These are phyloP conservation scores for Candida quercuum DNA, from an alignment of 805 yeast species.

Conservation along the genomic window DNA sequence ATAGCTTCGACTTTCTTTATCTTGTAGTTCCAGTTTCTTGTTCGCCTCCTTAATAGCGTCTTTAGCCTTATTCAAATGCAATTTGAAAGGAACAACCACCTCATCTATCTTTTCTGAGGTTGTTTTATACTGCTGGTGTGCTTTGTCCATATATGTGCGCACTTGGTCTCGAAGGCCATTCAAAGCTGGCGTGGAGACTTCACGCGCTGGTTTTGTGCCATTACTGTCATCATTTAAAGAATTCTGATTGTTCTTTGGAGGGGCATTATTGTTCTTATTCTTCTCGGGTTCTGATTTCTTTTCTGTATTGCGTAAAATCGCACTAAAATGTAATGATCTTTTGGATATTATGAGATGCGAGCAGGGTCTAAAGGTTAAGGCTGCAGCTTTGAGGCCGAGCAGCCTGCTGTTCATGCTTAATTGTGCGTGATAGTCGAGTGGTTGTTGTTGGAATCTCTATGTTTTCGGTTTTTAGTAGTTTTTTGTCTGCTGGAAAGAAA, in stretches of 20 bases:
- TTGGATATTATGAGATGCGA: too few species aligned
- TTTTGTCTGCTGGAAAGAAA: too few species aligned
- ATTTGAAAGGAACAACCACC: slow-evolving; percentile 12
- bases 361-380: too few species aligned
- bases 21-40: slow-evolving; percentile 30
- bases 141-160: slow-evolving; percentile 18
- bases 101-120: slow-evolving; percentile 10
- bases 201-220: neutral
- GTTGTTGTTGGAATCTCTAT: too few species aligned
- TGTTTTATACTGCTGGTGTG: slow-evolving; percentile 12
- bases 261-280: neutral
- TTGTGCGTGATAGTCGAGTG: too few species aligned
- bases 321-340: too few species aligned
- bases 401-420: too few species aligned
- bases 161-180: slow-evolving; percentile 11
- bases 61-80: slow-evolving; percentile 25
- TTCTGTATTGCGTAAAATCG: neutral
- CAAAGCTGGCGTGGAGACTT: slow-evolving; percentile 1
- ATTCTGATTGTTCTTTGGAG: neutral
- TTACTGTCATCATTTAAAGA: too few species aligned
- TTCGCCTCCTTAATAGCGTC: slow-evolving; percentile 32
- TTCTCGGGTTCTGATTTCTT: neutral
- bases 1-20: slow-evolving; percentile 27
- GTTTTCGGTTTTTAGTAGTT: too few species aligned
- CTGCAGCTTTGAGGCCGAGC: too few species aligned